Percentiles rank a stretch among this genome's conserved stretches.
Conservation (phyloP, 306 rosid genomes). For the Pterocarpus santalinus region DNA sequence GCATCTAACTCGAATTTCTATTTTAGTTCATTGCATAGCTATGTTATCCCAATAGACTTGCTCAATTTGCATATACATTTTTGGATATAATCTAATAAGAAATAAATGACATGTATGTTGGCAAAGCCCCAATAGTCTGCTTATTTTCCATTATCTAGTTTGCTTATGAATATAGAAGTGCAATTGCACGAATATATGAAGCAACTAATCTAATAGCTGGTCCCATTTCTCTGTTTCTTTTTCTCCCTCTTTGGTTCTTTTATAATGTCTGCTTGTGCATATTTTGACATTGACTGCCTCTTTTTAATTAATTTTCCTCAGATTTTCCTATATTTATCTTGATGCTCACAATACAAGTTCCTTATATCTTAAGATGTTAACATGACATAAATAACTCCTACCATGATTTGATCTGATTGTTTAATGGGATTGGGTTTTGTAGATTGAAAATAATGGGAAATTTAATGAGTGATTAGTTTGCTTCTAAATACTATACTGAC, state of each 20-base stretch:
- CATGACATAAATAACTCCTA: neutral
- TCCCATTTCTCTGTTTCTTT: neutral
- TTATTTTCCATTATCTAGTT: slow-evolving; percentile 13
- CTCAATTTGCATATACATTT: slow-evolving; percentile 6
- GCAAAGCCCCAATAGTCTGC: slow-evolving; percentile 19
- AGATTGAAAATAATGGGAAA: slow-evolving; percentile 33
- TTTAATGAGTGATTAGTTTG: slow-evolving; percentile 32
- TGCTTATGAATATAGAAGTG: neutral
- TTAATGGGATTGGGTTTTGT: slow-evolving; percentile 30
- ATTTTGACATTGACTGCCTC: neutral
- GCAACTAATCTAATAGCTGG: slow-evolving; percentile 7
- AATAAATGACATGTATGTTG: slow-evolving; percentile 15
- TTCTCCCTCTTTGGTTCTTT: neutral
- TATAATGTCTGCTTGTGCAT: neutral
- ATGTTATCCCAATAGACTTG: slow-evolving; percentile 14
- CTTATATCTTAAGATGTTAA: slow-evolving; percentile 20
- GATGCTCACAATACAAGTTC: neutral
- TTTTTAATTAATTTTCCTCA: neutral
- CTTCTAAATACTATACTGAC: slow-evolving; percentile 6
- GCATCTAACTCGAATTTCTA: slow-evolving; percentile 7
- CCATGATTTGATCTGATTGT: slow-evolving; percentile 27
- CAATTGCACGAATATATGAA: neutral
- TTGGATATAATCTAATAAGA: neutral
- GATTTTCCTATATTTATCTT: slow-evolving; percentile 24
- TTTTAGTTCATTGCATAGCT: slow-evolving; percentile 5